Evolutionary conservation across 73 alveolate genomes (phyloP), one percentile per base, ranked within the genome.

Genomic region (Uronychia binucleata): DNA sequence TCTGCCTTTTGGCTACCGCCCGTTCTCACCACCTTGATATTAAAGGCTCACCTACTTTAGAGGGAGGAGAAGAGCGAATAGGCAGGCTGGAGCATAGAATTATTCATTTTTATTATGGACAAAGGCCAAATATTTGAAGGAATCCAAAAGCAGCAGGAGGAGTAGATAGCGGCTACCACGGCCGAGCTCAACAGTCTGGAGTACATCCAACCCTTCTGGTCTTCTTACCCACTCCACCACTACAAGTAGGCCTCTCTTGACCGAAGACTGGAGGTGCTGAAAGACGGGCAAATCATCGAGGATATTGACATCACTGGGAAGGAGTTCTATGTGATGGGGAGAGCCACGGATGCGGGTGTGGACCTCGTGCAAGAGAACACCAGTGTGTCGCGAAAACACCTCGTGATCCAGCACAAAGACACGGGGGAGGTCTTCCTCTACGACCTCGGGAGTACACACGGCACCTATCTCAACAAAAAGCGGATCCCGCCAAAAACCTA

Each of bases 401-500:
- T 93, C 26, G 90, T 95, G 26, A 57, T 95, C 25, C 93, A 95
- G 84, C 91, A 85, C 58, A 93, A 90, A 83, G 94, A 93, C 74
- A 90, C 95, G 31, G 97, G 95, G 34, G 97, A 90, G 30, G 59
- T 92, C 28, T 95, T 80, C 81, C 34, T 90, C 33, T 93, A 90
- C 78, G 98, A 93, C 89, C 77, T 95, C 31, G 97, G 96, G 0
- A 86, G 94, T 34, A 85, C 95, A 19, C 94, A 95, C 85, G 96
- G 97, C 1, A 95, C 98, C 26, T 86, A 32, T 78, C 87, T 95
- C 0, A 95, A 93, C 89, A 91, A 93, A 30, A 79, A 74, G 33
- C 79, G 26, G 34, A 75, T 95, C 1, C 95, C 92, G 1, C 87
- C 93, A 28, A 78, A 75, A 32, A 77, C 85, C 35, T 95, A 92